Evolutionary conservation across 768 basidiomycete genomes (phyloP), one percentile per base, ranked within the genome.

Genomic region (Suillus bovinus): DNA sequence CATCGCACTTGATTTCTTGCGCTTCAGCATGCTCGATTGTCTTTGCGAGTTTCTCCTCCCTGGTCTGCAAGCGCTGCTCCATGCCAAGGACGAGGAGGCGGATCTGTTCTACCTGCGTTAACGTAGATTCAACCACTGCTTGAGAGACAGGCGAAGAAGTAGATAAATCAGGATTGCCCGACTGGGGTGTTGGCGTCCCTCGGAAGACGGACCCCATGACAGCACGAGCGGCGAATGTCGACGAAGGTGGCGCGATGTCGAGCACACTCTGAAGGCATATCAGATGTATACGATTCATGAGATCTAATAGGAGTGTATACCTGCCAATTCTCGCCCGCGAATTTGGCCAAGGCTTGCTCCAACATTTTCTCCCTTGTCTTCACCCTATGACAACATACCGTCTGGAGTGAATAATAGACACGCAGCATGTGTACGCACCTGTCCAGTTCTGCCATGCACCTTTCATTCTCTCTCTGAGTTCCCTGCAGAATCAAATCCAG

Each of bases 251-350:
- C 4, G 68, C 68, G 16, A 82, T 74, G 46, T 80, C 77, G 57
- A 83, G 72, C 47, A 67, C 69, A 34, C 68, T 68, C 72, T 76
- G 36, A 54, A 6, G 60, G 31, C n/a, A 39, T 42, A 49, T 33
- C 20, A 20, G 52, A 44, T 42, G 13, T 57, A 17, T 33, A 17
- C 13, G 29, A 62, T 39, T 27, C 2, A 33, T 22, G 17, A 16
- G 38, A 3, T 46, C 13, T 17, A 61, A 57, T 17, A 59, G 50
- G 7, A 13, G 14, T 22, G 56, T 81, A 41, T 61, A 88, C 90
- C 85, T 92, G 89, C 92, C 92, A 94, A 69, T 92, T 89, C 59
- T 90, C 86, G 0, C 92, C 92, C 1, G 85, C 88, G 24, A 92
- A 74, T 64, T 83, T 86, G 6, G 84, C 78, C 16, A 94, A 73